Evolutionary conservation across 108 stramenopile genomes (phyloP).

Genomic region (Pseudonitzschia multiseries): DNA sequence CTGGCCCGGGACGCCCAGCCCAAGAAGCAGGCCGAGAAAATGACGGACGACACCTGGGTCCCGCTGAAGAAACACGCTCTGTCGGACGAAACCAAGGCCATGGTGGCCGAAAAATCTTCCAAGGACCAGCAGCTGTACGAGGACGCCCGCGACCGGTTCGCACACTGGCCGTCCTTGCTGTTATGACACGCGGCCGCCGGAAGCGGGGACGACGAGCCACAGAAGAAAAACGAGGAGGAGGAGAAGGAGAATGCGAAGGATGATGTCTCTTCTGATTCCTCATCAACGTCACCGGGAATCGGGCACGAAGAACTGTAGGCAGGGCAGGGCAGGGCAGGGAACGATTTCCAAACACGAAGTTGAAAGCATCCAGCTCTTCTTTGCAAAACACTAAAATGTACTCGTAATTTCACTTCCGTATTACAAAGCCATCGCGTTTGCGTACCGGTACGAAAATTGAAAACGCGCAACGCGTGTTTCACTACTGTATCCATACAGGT

Average conservation of each 20-base stretch:
- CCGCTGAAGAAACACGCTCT: slow-evolving; percentile 4
- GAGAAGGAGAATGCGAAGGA: background rate
- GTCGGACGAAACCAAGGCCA: background rate
- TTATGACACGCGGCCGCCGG: slow-evolving; percentile 1
- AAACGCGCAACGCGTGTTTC: too few relatives aligned
- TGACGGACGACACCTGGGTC: background rate
- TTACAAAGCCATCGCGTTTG: too few relatives aligned
- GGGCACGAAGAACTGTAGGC: too few relatives aligned
- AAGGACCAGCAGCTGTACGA: slow-evolving; percentile 11
- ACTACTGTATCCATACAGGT: too few relatives aligned
- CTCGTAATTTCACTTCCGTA: too few relatives aligned
- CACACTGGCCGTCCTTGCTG: background rate
- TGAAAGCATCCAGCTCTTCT: too few relatives aligned
- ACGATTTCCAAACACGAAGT: too few relatives aligned
- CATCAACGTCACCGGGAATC: too few relatives aligned
- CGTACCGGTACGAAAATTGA: too few relatives aligned
- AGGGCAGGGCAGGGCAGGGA: too few relatives aligned
- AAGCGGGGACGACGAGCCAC: background rate
- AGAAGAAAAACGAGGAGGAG: background rate
- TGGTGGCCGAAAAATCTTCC: background rate
- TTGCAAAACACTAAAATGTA: too few relatives aligned
- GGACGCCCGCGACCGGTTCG: background rate
- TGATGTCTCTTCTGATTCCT: background rate
- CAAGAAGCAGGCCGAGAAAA: background rate
- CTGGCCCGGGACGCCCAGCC: background rate